These are phyloP conservation scores for Cryphonectria nitschkei DNA, from an alignment of 2,329 filamentous ascomycete species.

Conservation along the genomic window DNA sequence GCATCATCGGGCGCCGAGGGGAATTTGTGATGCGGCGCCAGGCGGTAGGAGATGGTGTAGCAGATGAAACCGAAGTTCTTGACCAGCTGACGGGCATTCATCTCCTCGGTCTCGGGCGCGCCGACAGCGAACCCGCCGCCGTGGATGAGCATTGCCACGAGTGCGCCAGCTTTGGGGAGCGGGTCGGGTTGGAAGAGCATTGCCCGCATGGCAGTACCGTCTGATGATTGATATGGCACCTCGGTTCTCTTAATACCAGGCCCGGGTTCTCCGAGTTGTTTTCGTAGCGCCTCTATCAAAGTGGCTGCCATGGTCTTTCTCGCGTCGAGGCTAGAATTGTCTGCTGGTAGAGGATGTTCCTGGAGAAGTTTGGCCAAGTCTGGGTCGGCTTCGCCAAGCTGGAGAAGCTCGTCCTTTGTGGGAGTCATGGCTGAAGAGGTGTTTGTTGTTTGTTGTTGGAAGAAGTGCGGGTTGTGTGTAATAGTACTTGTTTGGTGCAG, in stretches of 20 bases:
- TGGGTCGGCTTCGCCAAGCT: neutral
- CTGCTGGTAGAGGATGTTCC: neutral
- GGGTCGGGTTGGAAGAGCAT: neutral
- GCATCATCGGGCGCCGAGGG: conserved; percentile 47
- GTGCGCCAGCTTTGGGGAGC: neutral
- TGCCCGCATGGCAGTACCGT: neutral
- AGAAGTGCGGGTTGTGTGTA: neutral
- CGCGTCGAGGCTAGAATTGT: neutral
- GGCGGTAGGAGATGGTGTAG: conserved; percentile 30
- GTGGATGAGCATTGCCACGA: neutral
- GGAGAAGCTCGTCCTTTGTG: neutral
- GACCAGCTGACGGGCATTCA: neutral
- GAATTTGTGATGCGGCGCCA: conserved; percentile 52
- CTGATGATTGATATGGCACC: neutral
- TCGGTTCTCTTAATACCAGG: neutral
- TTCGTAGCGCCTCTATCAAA: neutral
- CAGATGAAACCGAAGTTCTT: neutral
- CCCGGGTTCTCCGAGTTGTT: neutral
- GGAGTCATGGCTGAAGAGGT: neutral
- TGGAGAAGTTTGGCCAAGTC: neutral
- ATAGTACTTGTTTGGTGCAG: neutral
- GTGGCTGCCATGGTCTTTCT: neutral
- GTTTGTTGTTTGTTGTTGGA: neutral
- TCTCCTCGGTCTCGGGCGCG: neutral
- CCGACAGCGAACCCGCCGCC: neutral